phyloP scores from a whole-genome alignment of 192 early-diverging fungal species.

The Lunasporangiospora selenospora region DNA sequence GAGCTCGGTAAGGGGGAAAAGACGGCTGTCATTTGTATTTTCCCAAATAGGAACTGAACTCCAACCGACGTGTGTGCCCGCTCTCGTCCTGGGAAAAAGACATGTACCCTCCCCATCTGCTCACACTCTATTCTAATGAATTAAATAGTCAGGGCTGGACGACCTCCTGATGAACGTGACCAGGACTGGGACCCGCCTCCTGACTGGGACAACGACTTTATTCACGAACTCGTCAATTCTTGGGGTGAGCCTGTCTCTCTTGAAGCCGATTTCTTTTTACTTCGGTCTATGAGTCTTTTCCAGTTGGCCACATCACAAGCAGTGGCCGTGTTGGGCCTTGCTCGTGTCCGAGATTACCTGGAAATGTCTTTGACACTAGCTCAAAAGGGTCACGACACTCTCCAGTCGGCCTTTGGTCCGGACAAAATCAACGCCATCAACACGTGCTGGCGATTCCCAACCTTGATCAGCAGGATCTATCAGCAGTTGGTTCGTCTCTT shows the following conservation, averaged over 20 bases:
- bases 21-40: not conserved
- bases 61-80: no score
- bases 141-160: slow-evolving; percentile 5
- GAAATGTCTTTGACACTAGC: slow-evolving; percentile 15
- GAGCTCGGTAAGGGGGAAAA: slow-evolving; percentile 5
- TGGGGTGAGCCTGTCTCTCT: slow-evolving; percentile 23
- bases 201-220: slow-evolving; percentile 22
- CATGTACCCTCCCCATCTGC: no score
- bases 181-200: slow-evolving; percentile 3
- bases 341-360: slow-evolving; percentile 7
- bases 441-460: slow-evolving; percentile 25
- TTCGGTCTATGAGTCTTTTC: slow-evolving; percentile 14
- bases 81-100: no score
- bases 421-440: not conserved
- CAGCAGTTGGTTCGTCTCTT: slow-evolving; percentile 12
- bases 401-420: not conserved
- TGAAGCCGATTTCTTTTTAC: slow-evolving; percentile 19
- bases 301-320: slow-evolving; percentile 8
- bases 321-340: slow-evolving; percentile 7
- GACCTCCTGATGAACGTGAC: slow-evolving; percentile 29
- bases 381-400: not conserved
- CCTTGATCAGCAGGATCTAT: slow-evolving; percentile 13
- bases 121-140: not conserved
- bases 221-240: not conserved
- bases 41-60: no score